Conservation (phyloP, 495 filamentous ascomycete species). For the Lasiosphaeris hirsuta region DNA sequence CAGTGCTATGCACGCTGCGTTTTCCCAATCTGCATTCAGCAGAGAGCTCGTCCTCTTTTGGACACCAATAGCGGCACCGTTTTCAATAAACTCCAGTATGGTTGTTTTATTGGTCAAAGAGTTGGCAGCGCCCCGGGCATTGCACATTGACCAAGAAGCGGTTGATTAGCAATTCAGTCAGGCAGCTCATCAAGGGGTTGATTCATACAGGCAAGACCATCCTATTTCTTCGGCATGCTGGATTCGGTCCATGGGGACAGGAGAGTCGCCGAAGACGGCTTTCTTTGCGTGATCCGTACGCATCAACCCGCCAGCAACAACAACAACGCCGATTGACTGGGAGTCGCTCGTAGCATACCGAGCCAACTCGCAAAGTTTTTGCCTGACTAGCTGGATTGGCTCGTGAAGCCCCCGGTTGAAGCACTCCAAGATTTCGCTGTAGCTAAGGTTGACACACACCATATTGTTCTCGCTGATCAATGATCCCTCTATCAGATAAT, state of each 20-base stretch:
- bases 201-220: not conserved
- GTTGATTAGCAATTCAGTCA: not conserved
- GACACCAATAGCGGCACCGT: conserved; percentile 8
- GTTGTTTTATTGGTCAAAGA: conserved; percentile 5
- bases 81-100: conserved; percentile 1
- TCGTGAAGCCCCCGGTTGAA: not conserved
- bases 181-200: too few species aligned
- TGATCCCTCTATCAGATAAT: not conserved
- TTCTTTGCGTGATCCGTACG: not conserved
- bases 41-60: not conserved
- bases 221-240: not conserved
- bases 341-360: too few species aligned
- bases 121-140: conserved; percentile 5
- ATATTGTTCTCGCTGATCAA: too few species aligned
- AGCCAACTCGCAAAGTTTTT: not conserved
- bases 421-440: not conserved
- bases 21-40: not conserved
- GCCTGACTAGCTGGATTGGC: not conserved
- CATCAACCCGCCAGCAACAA: conserved; percentile 11
- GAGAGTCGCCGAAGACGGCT: not conserved
- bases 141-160: not conserved
- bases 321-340: conserved; percentile 9
- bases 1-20: not conserved
- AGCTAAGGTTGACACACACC: not conserved
- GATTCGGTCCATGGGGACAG: not conserved